Percentiles rank a stretch among this genome's conserved stretches.
Conservation (phyloP, 352 stramenopile genomes). For the Pythium vanterpoolii region DNA sequence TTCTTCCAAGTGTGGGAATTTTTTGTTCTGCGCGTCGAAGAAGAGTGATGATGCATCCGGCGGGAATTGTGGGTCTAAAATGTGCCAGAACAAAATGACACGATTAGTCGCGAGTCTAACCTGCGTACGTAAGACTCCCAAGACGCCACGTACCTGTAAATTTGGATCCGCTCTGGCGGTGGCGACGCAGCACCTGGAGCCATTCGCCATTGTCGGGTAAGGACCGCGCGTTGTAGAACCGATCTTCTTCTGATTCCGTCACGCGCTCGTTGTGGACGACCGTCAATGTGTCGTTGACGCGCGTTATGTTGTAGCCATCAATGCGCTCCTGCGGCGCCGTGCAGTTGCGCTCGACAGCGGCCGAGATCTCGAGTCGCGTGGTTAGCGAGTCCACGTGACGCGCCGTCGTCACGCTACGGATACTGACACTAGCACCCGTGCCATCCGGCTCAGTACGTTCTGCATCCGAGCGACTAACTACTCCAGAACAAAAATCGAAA, state of each 20-base stretch:
- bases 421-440: slow-evolving; percentile 49
- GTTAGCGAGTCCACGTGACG: slow-evolving; percentile 77
- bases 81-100: not conserved
- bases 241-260: slow-evolving; percentile 46
- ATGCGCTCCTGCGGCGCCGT: slow-evolving; percentile 42
- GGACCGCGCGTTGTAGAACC: slow-evolving; percentile 63
- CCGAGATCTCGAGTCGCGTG: slow-evolving; percentile 69
- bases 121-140: not conserved
- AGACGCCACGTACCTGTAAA: slow-evolving; percentile 67
- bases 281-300: slow-evolving; percentile 65
- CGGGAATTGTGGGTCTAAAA: slow-evolving; percentile 71
- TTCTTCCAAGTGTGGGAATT: slow-evolving; percentile 71
- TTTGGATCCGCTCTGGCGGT: slow-evolving; percentile 65
- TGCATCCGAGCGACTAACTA: slow-evolving; percentile 10
- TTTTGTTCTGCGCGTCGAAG: slow-evolving; percentile 56
- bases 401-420: slow-evolving; percentile 46
- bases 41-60: slow-evolving; percentile 68
- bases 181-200: slow-evolving; percentile 68
- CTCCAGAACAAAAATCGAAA: not conserved
- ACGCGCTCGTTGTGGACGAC: slow-evolving; percentile 65
- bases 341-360: slow-evolving; percentile 63
- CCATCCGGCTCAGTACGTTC: slow-evolving; percentile 65
- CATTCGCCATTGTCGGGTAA: slow-evolving; percentile 70
- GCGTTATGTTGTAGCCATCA: slow-evolving; percentile 75
- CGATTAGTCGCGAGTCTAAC: not conserved